Evolutionary conservation across 441 rosid species (phyloP).

Genomic region (Corymbia calophylla): DNA sequence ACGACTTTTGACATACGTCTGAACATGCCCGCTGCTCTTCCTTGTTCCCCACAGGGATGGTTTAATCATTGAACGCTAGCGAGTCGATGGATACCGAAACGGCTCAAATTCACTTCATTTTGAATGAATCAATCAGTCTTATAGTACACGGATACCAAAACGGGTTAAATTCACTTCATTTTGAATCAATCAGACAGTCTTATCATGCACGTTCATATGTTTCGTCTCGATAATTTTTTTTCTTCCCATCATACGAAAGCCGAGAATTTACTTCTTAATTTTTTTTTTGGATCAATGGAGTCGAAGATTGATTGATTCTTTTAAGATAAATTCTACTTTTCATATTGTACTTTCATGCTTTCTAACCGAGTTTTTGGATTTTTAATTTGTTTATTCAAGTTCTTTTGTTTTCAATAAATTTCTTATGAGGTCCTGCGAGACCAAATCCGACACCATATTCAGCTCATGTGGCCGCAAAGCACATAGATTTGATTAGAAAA

Average conservation of each 20-base stretch:
- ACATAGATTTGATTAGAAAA: background rate
- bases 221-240: background rate
- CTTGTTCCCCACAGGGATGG: background rate
- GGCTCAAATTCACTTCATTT: too few relatives aligned
- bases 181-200: too few relatives aligned
- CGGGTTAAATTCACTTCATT: too few relatives aligned
- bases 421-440: background rate
- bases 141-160: background rate
- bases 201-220: background rate
- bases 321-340: background rate
- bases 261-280: background rate
- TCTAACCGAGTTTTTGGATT: rapidly evolving
- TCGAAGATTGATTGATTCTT: background rate
- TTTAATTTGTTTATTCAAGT: background rate
- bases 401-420: background rate
- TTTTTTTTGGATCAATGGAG: background rate
- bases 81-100: background rate
- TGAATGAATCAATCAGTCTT: too few relatives aligned
- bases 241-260: background rate
- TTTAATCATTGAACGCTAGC: background rate
- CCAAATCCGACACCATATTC: background rate
- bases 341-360: background rate
- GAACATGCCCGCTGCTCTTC: background rate
- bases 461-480: rapidly evolving
- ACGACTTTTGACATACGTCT: background rate